phyloP scores from a whole-genome alignment of 306 rosid genomes.

The Cicer pinnatifidum region DNA sequence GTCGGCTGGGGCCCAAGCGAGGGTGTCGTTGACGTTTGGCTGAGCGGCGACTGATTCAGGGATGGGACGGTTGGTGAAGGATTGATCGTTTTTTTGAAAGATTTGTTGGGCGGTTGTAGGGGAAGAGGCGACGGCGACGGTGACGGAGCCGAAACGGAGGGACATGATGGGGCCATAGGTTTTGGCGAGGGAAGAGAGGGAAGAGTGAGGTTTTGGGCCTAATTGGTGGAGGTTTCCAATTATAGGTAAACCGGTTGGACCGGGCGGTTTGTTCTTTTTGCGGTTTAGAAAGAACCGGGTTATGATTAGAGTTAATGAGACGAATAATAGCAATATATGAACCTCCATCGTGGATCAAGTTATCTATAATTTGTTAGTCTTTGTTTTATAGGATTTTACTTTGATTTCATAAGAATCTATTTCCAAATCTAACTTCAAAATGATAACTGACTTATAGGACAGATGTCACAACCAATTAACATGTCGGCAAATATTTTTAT shows the following conservation, averaged over 20 bases:
- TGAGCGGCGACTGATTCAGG: conserved; percentile 57
- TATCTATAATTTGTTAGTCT: background rate
- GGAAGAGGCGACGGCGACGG: conserved; percentile 55
- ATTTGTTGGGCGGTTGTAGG: conserved; percentile 56
- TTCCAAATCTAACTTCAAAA: too few species aligned
- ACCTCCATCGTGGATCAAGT: conserved; percentile 43
- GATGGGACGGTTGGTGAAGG: conserved; percentile 54
- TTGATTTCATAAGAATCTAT: too few species aligned
- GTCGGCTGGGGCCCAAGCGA: conserved; percentile 62
- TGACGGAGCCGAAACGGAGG: conserved; percentile 57
- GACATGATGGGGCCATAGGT: conserved; percentile 61
- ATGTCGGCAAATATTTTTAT: too few species aligned
- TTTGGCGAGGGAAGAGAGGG: conserved; percentile 51
- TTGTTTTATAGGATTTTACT: too few species aligned
- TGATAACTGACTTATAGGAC: too few species aligned
- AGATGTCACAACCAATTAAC: too few species aligned
- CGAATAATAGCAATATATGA: conserved; percentile 39
- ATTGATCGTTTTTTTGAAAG: conserved; percentile 58
- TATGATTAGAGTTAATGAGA: conserved; percentile 25
- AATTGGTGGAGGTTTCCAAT: conserved; percentile 67
- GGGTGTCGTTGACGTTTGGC: conserved; percentile 62
- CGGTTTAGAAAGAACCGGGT: conserved; percentile 18
- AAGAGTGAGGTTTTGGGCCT: conserved; percentile 51
- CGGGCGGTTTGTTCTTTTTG: conserved; percentile 46
- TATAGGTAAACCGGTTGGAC: conserved; percentile 59